Base-by-base conservation (phyloP, 345 rosid species). In the Brassica cretica region DNA sequence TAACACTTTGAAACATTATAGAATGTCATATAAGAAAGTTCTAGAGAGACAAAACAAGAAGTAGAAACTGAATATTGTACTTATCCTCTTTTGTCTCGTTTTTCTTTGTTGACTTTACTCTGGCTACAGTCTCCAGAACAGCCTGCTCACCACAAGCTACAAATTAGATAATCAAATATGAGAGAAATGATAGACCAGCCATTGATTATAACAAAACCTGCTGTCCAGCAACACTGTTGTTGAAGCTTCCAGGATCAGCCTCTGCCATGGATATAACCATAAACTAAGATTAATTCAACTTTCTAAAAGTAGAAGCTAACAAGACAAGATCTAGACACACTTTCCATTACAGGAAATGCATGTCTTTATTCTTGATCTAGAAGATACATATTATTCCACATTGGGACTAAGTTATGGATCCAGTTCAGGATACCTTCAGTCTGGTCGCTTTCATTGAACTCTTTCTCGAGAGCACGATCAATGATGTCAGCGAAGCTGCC, bases 81-180 rank as follows among this genome's bases (percentile, higher is more conserved):
- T 90, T 91, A 14, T 90, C 97, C 74, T 78, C 94, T 83, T 87
- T 90, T 1, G 93, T 87, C 71, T 92, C 93, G 78, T 92, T 92
- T 87, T 92, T 92, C 89, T 92, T 91, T 24, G 90, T n/a, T n/a
- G 81, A 0, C 87, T 73, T 89, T 15, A 90, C 90, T 82, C 97
- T 88, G 32, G 94, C 94, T 67, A 92, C 97, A 80, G 93, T 92
- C 82, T 92, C 97, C 89, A 94, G 76, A 81, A 90, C 97, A 75
- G 98, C 97, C 98, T 90, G 91, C 73, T 39, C 72, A 70, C 55
- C 82, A 74, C 68, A 74, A 73, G 70, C 51, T 51, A 73, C 75
- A 76, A 73, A 44, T 80, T 32, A 74, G 72, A 70, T 70, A 79
- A 37, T 16, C 67, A 74, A 10, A 68, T 8, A 32, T 24, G 41